These are phyloP conservation scores for Zygoascus hellenicus DNA, from an alignment of 1,139 yeast genomes.

Conservation along the genomic window DNA sequence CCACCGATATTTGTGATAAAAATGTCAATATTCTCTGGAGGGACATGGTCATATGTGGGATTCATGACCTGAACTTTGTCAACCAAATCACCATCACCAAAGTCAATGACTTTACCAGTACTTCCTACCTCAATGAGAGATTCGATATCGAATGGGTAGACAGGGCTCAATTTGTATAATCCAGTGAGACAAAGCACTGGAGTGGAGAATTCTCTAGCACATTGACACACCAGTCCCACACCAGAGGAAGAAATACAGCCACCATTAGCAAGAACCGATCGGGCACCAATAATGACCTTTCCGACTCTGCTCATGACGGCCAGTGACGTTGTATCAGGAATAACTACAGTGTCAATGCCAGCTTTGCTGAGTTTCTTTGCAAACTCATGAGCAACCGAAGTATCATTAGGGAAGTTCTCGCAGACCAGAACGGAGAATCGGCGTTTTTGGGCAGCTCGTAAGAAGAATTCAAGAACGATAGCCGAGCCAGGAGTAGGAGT, in stretches of 20 bases:
- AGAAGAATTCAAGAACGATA: constrained; percentile 79
- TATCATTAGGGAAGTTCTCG: constrained; percentile 87
- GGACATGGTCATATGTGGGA: constrained; percentile 86
- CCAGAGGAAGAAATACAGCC: constrained; percentile 90
- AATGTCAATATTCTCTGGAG: constrained; percentile 92
- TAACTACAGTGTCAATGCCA: constrained; percentile 82
- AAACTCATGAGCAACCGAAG: constrained; percentile 66
- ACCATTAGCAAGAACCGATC: constrained; percentile 92
- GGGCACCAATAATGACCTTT: constrained; percentile 87
- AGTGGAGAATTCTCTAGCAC: constrained; percentile 90
- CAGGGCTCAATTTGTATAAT: constrained; percentile 83
- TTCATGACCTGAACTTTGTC: constrained; percentile 80
- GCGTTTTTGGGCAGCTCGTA: constrained; percentile 84
- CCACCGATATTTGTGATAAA: constrained; percentile 95
- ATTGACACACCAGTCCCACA: constrained; percentile 87
- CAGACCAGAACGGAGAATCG: constrained; percentile 89
- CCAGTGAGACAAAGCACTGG: constrained; percentile 97
- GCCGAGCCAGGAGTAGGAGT: constrained; percentile 93
- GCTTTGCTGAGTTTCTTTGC: constrained; percentile 77
- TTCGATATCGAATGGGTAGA: constrained; percentile 88
- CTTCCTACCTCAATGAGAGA: constrained; percentile 90
- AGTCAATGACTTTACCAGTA: constrained; percentile 74
- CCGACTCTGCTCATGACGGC: constrained; percentile 98
- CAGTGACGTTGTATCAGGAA: constrained; percentile 88
- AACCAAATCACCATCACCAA: constrained; percentile 53